Evolutionary conservation across 1,284 basidiomycete species (phyloP), one percentile per base, ranked within the genome.

Genomic region (Phaffia rhodozyma): DNA sequence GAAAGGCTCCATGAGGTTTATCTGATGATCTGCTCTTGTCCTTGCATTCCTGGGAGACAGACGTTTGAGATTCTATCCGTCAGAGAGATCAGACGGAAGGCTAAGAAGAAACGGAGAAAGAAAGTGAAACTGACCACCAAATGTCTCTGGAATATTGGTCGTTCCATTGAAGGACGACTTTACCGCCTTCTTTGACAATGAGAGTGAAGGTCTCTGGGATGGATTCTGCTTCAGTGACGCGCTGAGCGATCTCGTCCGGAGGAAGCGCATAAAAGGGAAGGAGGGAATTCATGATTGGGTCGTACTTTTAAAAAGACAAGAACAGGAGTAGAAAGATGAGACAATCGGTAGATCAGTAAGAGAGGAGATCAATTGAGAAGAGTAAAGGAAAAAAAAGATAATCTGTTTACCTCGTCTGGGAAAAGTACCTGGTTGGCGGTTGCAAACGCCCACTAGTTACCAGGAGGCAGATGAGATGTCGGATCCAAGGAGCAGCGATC

Each of bases 1-100:
- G 69, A 77, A 77, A 38, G 74, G 72, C 66, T 76, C 75, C 74
- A 77, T 74, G 62, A 77, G 62, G 65, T 77, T 76, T 71, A 74
- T 73, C 69, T 77, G 75, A 49, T 68, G 68, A 65, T 77, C 76
- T 7, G 75, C 75, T 53, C 76, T 69, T 1, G 71, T 69, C 58
- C 75, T 60, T 25, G 71, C 71, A 6, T 72, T 72, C 71, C 73
- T 71, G 60, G 75, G 71, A 54, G 74, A 67, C 5, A 73, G 72
- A 60, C 75, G 76, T 55, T 74, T 69, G 68, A 75, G 74, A 68
- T 75, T 77, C 75, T 5, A 47, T n/a, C 20, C 6, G 29, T 21
- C 38, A 23, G n/a, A 29, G 7, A 48, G 5, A 27, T 23, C 25
- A 2, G 5, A n/a, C 21, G 16, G 21, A 16, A 18, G 34, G 43